Base-by-base conservation (phyloP, 345 rosid species). In the Euphorbia peplus region DNA sequence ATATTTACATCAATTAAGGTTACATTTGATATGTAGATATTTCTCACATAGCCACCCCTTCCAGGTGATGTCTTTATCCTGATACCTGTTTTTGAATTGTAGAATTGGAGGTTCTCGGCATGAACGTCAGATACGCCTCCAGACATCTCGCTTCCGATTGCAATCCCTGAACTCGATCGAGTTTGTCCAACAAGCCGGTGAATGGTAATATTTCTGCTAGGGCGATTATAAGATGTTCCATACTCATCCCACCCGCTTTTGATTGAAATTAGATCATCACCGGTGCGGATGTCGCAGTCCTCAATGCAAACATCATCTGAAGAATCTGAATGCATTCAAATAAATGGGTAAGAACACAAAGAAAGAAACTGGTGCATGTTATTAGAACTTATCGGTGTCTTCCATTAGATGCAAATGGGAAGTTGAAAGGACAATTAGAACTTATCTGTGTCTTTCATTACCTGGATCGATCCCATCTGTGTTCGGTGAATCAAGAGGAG, bases 211-310 rank as follows among this genome's bases (percentile, higher is more conserved):
- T 90, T 90, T 35, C 82, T 85, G 67, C 97, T 83, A 14, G 99
- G 99, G 66, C 83, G 87, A 37, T 69, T 96, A 73, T 82, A 91
- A 1, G 89, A 83, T 68, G 83, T 88, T 29, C 97, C 99, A 16
- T 95, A 95, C 76, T 95, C 95, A 58, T 95, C 99, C 99, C 99
- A 91, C 67, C 99, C 99, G 28, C 97, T 95, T 82, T 95, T 95
- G 74, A 91, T 87, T 29, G 97, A 77, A 67, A 95, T 82, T 57
- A 91, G 79, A 80, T 95, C 99, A 68, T 95, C 97, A 18, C 97
- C 99, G 0, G 97, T 95, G 72, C 93, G 88, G 51, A 95, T 87
- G 74, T 81, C 85, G 75, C 97, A 91, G 75, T 88, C 93, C 70
- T 91, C 93, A 55, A 95, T 91, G 83, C 97, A 91, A 48, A 95